phyloP scores from a whole-genome alignment of 1,139 yeast genomes.

The Geotrichum aggregatum region DNA sequence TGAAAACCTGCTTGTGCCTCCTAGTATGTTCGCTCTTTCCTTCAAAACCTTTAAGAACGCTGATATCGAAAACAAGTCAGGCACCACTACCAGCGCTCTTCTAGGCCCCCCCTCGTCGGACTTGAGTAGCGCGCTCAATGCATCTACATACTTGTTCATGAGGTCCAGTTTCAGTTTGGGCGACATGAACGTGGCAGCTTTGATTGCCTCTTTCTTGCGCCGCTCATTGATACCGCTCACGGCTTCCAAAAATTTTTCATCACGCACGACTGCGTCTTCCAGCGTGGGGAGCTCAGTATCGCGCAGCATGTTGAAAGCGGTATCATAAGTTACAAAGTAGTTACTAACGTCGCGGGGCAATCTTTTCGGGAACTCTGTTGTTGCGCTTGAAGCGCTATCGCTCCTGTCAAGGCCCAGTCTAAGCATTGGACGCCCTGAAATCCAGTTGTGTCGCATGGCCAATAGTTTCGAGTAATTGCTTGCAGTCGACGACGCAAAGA shows the following conservation, averaged over 20 bases:
- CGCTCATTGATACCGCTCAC: conserved; percentile 9
- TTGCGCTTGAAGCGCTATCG: too few relatives aligned
- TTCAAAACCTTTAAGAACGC: conserved; percentile 7
- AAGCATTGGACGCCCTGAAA: conserved; percentile 21
- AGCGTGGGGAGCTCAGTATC: conserved; percentile 17
- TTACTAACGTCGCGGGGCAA: conserved; percentile 16
- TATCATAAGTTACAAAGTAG: conserved; percentile 21
- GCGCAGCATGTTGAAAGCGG: conserved; percentile 8
- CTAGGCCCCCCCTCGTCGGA: conserved; percentile 1
- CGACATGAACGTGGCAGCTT: not conserved
- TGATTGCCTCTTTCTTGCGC: conserved; percentile 4
- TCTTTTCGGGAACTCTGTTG: conserved; percentile 2
- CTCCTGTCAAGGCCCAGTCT: conserved; percentile 20
- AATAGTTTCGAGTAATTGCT: conserved; percentile 19
- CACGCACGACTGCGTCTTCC: conserved; percentile 12
- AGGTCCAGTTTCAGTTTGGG: not conserved
- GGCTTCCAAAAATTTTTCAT: conserved; percentile 13
- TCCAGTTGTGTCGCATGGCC: conserved; percentile 20
- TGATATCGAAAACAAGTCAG: conserved; percentile 18
- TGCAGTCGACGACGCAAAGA: conserved; percentile 25
- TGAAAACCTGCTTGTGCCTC: conserved; percentile 7
- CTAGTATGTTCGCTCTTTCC: conserved; percentile 5
- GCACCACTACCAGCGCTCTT: conserved; percentile 18
- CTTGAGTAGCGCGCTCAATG: conserved; percentile 12
- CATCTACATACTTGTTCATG: conserved; percentile 9